Base-by-base conservation (phyloP, 2,329 filamentous ascomycete species). In the Nigrospora oryzae region DNA sequence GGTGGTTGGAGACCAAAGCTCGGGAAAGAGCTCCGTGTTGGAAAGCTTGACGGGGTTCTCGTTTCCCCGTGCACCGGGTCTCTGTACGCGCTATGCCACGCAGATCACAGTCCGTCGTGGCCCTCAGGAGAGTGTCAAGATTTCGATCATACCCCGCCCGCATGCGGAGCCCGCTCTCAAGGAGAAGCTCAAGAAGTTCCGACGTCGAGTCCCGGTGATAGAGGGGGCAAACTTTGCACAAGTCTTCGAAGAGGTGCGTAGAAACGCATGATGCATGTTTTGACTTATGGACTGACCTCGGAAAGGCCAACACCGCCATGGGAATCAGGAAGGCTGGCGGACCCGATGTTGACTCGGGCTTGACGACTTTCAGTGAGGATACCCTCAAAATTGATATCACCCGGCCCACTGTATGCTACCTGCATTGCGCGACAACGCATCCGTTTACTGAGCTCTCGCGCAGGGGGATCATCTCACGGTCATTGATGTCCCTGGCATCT, bases 1-100 rank as follows among this genome's bases (percentile, higher is more conserved):
- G 49, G 83, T 87, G 32, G 83, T 87, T 40, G 83, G 83, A 53
- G 85, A 83, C 57, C 83, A 86, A 59, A 86, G 82, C 8, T 84
- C 81, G 54, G 84, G 83, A 61, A 87, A 87, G 72, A 84, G 80
- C 67, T 86, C 82, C 5, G 80, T 86, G 44, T 63, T 87, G 50
- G 83, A 87, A 60, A 86, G 52, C 37, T 40, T 61, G n/a, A 60
- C 52, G 2, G 56, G 56, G 3, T 53, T 62, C 33, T 49, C 54
- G 1, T 62, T 62, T 15, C 55, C 54, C 0, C 46, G 52, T 2
- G 55, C 46, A 3, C 47, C 43, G 5, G 45, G 42, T 0, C 49
- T 56, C 3, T 58, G 56, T 42, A 60, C 58, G 10, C 54, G 56
- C 8, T 55, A 57, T 40, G 54, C 53, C 0, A 61, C 57, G 2